Base-by-base conservation (phyloP, 345 rosid genomes). In the Orychophragmus violaceus region DNA sequence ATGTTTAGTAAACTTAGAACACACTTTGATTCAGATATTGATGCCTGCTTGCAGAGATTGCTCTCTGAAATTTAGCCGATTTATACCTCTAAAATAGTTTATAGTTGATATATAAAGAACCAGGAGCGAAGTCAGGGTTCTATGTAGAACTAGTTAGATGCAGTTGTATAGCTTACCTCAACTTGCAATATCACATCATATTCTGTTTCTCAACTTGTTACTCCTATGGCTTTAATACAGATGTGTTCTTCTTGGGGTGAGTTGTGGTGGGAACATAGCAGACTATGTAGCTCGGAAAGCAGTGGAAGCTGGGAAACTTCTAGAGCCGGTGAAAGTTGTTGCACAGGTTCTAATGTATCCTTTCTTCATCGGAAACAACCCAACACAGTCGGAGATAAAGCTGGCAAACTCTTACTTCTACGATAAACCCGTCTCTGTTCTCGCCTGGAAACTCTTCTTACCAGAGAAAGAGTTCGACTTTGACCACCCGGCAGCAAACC, bases 291-390 rank as follows among this genome's bases (percentile, higher is more conserved):
- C 97, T 56, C 86, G 88, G 22, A 84, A 82, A 79, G 86, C 96
- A 56, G 88, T 88, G 8, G 91, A 86, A 60, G 82, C 77, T 55
- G 94, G 96, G 68, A 82, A 71, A 64, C 78, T 49, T 59, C 77
- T 90, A 76, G 85, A 88, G 23, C 98, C 96, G 62, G 84, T 93
- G 18, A 93, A 90, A 75, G 96, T 93, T 59, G 97, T 86, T 1
- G 96, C 98, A n/a, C 98, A 88, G 79, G 96, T 93, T 46, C 62
- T 90, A 72, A 85, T 93, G 94, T 87, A 85, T 65, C 96, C 97
- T 3, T 93, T 93, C 69, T 87, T 90, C 77, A 82, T 85, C 16
- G 97, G 97, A 16, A 90, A 79, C 30, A 71, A 77, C 6, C 97
- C 97, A 2, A 93, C 97, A 1, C 94, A 82, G 37, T 93, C 98